Percentiles rank a stretch among this genome's conserved stretches.
These are phyloP conservation scores for Teratosphaeria epicoccoides DNA, from an alignment of 2,329 filamentous ascomycete genomes.

Conservation along the genomic window DNA sequence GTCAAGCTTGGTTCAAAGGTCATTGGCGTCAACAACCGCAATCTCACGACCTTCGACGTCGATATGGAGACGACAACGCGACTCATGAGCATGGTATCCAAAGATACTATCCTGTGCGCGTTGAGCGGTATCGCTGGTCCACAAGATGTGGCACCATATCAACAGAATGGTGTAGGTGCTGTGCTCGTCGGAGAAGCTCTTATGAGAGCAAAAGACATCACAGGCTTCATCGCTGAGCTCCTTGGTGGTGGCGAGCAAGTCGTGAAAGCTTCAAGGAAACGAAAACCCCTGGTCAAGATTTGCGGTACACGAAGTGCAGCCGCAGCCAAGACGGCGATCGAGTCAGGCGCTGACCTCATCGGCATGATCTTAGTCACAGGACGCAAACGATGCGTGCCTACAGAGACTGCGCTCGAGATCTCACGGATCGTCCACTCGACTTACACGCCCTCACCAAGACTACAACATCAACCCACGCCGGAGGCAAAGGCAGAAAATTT, in stretches of 20 bases:
- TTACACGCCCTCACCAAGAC: constrained; percentile 25
- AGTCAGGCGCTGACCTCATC: constrained; percentile 81
- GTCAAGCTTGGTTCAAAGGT: constrained; percentile 78
- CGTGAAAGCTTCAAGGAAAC: constrained; percentile 15
- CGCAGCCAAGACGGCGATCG: constrained; percentile 67
- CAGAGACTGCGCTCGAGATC: constrained; percentile 70
- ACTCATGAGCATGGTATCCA: constrained; percentile 74
- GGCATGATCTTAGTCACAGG: constrained; percentile 85
- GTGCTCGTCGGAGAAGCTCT: constrained; percentile 91
- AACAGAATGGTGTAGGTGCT: constrained; percentile 80
- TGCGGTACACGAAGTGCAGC: constrained; percentile 81
- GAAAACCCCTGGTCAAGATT: constrained; percentile 70
- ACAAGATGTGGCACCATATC: constrained; percentile 78
- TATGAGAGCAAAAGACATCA: constrained; percentile 80
- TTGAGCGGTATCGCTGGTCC: constrained; percentile 87
- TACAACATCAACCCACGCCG: neutral
- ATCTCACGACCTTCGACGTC: constrained; percentile 92
- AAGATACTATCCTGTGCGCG: constrained; percentile 80
- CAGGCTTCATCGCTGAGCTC: constrained; percentile 71
- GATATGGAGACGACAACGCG: constrained; percentile 68
- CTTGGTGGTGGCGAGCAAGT: constrained; percentile 47
- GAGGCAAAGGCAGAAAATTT: constrained; percentile 49
- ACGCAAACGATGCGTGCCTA: constrained; percentile 66
- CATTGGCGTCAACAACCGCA: constrained; percentile 96
- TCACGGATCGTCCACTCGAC: constrained; percentile 62